phyloP scores from a whole-genome alignment of 306 rosid species.

The Vigna mungo region DNA sequence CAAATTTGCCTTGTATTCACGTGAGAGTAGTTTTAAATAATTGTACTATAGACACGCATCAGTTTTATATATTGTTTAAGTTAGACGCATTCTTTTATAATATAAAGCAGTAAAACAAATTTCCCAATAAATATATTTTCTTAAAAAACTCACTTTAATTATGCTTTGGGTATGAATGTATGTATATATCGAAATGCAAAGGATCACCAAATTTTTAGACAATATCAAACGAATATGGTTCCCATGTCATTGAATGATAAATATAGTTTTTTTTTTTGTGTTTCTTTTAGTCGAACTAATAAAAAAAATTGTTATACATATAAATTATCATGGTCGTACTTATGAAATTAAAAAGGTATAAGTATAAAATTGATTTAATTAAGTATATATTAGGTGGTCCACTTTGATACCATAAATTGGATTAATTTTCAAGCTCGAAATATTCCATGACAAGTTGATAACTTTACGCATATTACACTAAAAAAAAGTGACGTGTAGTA shows the following conservation, averaged over 20 bases:
- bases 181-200: not conserved
- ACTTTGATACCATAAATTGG: not conserved
- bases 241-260: not conserved
- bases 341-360: not conserved
- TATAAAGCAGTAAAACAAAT: too few species aligned
- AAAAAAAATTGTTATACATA: not conserved
- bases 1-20: not conserved
- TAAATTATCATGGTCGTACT: not conserved
- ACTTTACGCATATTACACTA: not conserved
- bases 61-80: too few species aligned
- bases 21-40: not conserved
- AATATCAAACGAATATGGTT: not conserved
- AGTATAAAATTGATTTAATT: not conserved
- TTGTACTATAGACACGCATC: not conserved
- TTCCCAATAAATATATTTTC: too few species aligned
- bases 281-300: not conserved
- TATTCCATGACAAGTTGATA: constrained; percentile 6
- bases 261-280: not conserved
- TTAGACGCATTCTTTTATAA: not conserved
- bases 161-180: not conserved
- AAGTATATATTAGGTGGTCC: not conserved
- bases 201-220: not conserved
- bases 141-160: too few species aligned
- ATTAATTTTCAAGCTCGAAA: not conserved
- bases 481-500: not conserved